A percentile compares a stretch with the other conserved stretches of the same genome.
Conservation (phyloP, 2,329 filamentous ascomycete species). For the Sordariomycetes sp. region DNA sequence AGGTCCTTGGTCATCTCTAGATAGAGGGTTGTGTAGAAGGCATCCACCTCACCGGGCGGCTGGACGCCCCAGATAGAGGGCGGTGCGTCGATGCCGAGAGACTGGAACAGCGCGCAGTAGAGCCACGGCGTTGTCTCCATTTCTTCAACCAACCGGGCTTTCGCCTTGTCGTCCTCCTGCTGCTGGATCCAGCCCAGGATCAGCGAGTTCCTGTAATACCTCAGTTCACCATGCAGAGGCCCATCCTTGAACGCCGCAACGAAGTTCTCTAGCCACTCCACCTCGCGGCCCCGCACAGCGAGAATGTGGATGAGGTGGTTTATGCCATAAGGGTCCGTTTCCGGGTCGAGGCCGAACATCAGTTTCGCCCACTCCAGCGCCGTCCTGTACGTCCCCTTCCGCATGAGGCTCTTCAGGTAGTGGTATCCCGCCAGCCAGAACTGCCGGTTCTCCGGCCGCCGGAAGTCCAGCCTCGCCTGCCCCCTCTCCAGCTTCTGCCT, state of each 20-base stretch:
- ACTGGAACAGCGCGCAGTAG: constrained; percentile 68
- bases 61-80: constrained; percentile 73
- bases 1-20: constrained; percentile 66
- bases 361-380: constrained; percentile 91
- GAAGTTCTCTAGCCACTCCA: constrained; percentile 65
- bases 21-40: constrained; percentile 67
- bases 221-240: constrained; percentile 30
- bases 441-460: constrained; percentile 77
- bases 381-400: constrained; percentile 89
- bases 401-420: constrained; percentile 74
- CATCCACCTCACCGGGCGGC: constrained; percentile 48
- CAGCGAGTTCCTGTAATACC: constrained; percentile 66
- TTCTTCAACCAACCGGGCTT: constrained; percentile 52
- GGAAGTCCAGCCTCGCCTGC: constrained; percentile 70
- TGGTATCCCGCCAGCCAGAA: constrained; percentile 85
- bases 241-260: constrained; percentile 31
- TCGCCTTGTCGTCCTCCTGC: constrained; percentile 54
- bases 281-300: constrained; percentile 70
- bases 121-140: constrained; percentile 76
- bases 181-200: constrained; percentile 67
- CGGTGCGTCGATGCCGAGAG: constrained; percentile 68
- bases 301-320: constrained; percentile 73
- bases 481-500: constrained; percentile 65
- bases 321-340: constrained; percentile 71
- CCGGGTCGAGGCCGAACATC: constrained; percentile 60